Evolutionary conservation across 139 green algal species (phyloP).

Genomic region (Desmodesmus armatus): DNA sequence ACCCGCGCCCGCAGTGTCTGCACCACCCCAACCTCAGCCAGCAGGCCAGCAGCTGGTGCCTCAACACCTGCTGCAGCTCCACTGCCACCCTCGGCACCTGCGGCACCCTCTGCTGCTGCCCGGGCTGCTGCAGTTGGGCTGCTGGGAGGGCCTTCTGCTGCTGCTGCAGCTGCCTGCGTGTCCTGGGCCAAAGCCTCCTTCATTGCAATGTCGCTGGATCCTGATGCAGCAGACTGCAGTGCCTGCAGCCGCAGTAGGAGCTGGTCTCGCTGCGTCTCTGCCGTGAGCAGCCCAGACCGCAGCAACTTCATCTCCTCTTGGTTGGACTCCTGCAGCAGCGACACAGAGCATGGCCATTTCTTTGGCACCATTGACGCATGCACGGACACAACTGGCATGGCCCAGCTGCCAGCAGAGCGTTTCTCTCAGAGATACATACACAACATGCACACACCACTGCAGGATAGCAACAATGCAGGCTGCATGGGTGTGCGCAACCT

Average conservation of each 20-base stretch:
- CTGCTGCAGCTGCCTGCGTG: background rate
- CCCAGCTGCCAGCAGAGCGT: background rate
- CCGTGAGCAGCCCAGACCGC: background rate
- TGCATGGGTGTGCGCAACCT: too few species aligned
- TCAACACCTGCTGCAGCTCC: background rate
- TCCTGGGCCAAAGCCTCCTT: constrained; percentile 24
- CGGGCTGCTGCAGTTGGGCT: background rate
- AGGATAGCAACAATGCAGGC: too few species aligned
- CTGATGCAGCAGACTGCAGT: constrained; percentile 30
- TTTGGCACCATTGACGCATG: too few species aligned
- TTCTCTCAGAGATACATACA: too few species aligned
- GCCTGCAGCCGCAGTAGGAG: constrained; percentile 48
- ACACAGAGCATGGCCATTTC: too few species aligned
- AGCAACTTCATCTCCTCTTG: constrained; percentile 18
- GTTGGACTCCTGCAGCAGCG: background rate
- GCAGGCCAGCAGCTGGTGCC: background rate
- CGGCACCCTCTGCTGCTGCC: background rate
- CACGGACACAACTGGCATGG: background rate
- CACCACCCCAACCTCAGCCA: constrained; percentile 46
- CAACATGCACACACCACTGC: too few species aligned
- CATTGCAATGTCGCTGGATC: background rate
- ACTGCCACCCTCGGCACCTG: background rate
- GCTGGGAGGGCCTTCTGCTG: background rate
- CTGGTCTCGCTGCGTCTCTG: constrained; percentile 42
- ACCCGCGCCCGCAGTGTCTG: constrained; percentile 66